Conservation (phyloP, 2,329 filamentous ascomycete genomes). For the Helicocarpus griseus region DNA sequence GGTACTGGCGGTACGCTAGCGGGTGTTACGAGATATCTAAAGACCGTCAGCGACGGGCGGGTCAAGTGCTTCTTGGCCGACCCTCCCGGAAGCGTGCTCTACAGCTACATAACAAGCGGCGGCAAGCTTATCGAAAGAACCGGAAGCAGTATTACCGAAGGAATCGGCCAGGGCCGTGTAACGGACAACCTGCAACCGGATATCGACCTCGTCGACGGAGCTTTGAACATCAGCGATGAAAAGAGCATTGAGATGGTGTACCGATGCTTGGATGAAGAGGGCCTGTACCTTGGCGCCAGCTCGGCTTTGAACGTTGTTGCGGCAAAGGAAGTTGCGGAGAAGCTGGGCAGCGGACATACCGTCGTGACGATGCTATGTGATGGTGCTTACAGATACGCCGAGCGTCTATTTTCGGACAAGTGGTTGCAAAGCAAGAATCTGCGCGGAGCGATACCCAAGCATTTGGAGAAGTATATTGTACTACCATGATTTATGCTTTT, state of each 20-base stretch:
- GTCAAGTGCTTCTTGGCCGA: conserved; percentile 89
- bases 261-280: conserved; percentile 88
- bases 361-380: conserved; percentile 93
- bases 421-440: conserved; percentile 86
- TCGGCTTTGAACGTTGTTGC: conserved; percentile 92
- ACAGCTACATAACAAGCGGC: conserved; percentile 80
- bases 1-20: conserved; percentile 89
- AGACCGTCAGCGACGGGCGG: conserved; percentile 64
- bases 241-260: conserved; percentile 98
- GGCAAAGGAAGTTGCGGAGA: conserved; percentile 85
- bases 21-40: conserved; percentile 78
- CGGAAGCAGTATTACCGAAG: conserved; percentile 90
- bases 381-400: conserved; percentile 94
- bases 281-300: conserved; percentile 87
- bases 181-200: conserved; percentile 92
- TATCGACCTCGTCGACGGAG: conserved; percentile 72
- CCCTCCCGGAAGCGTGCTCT: conserved; percentile 84
- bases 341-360: conserved; percentile 76
- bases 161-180: conserved; percentile 90
- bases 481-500: conserved; percentile 49
- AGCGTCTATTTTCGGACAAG: conserved; percentile 80
- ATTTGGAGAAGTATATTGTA: conserved; percentile 88
- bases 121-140: conserved; percentile 71
- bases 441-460: conserved; percentile 68
- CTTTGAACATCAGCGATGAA: conserved; percentile 76